These are phyloP conservation scores for Chalciporus pseudorubinellus DNA, from an alignment of 768 basidiomycete genomes.

Conservation along the genomic window DNA sequence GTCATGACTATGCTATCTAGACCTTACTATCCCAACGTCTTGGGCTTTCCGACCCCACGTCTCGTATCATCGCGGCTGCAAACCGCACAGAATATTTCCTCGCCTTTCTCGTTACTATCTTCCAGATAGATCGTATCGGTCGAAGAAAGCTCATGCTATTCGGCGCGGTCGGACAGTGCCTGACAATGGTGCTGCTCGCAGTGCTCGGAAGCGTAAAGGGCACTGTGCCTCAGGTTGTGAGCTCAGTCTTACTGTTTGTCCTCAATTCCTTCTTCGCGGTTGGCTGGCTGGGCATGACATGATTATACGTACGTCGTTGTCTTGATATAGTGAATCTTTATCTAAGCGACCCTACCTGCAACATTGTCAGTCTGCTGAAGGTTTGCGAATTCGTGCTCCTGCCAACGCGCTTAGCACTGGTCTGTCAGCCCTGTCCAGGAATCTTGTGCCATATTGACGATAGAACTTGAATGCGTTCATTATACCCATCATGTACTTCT, in stretches of 20 bases:
- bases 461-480: slow-evolving; percentile 55
- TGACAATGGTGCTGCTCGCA: slow-evolving; percentile 60
- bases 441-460: neutral
- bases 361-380: slow-evolving; percentile 53
- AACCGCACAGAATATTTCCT: slow-evolving; percentile 73
- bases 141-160: slow-evolving; percentile 71
- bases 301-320: slow-evolving; percentile 56
- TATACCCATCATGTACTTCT: slow-evolving; percentile 55
- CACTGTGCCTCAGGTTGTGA: slow-evolving; percentile 46
- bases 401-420: slow-evolving; percentile 63
- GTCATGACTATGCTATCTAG: slow-evolving; percentile 18
- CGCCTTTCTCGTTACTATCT: slow-evolving; percentile 69
- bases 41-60: slow-evolving; percentile 56
- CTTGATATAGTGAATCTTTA: neutral
- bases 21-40: slow-evolving; percentile 56
- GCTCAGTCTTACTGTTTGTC: slow-evolving; percentile 59
- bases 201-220: slow-evolving; percentile 53
- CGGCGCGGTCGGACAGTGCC: slow-evolving; percentile 58
- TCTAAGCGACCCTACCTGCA: neutral
- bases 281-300: slow-evolving; percentile 71
- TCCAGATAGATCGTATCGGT: slow-evolving; percentile 69
- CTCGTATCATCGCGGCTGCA: slow-evolving; percentile 61
- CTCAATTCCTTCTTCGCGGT: slow-evolving; percentile 72
- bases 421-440: slow-evolving; percentile 6
- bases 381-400: slow-evolving; percentile 57